phyloP scores from a whole-genome alignment of 257 asterid genomes.

The Solanum virginianum region DNA sequence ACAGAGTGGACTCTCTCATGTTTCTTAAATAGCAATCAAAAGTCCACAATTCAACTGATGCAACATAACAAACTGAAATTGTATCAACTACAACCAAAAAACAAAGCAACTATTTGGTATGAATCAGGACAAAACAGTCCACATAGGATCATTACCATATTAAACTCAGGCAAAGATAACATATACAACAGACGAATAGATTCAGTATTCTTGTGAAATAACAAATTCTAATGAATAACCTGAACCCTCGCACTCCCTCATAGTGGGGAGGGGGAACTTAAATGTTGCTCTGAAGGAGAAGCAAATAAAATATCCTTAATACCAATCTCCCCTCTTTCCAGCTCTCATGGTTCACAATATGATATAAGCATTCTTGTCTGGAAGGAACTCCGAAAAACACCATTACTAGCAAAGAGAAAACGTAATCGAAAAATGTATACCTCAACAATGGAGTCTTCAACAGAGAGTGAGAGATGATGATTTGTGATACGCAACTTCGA shows the following conservation, averaged over 20 bases:
- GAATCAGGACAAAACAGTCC: background rate
- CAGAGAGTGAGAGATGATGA: too few relatives aligned
- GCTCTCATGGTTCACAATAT: too few relatives aligned
- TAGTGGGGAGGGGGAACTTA: background rate
- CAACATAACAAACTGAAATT: background rate
- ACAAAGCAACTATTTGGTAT: background rate
- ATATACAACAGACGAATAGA: background rate
- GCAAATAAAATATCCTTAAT: background rate
- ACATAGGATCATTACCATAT: background rate
- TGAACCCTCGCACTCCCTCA: background rate
- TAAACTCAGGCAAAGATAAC: background rate
- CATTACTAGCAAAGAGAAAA: too few relatives aligned
- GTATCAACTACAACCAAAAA: background rate
- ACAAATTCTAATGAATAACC: background rate
- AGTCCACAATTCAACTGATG: background rate
- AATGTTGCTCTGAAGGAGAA: background rate
- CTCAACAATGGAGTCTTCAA: too few relatives aligned
- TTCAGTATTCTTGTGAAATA: background rate
- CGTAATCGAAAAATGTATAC: too few relatives aligned
- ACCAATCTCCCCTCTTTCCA: background rate
- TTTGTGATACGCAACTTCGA: too few relatives aligned
- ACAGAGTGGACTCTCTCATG: background rate
- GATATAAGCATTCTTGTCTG: too few relatives aligned
- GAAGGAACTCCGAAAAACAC: too few relatives aligned
- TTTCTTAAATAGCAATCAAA: background rate